These are phyloP conservation scores for Wilhelminamyces savonicus DNA, from an alignment of 805 yeast species.

Conservation along the genomic window DNA sequence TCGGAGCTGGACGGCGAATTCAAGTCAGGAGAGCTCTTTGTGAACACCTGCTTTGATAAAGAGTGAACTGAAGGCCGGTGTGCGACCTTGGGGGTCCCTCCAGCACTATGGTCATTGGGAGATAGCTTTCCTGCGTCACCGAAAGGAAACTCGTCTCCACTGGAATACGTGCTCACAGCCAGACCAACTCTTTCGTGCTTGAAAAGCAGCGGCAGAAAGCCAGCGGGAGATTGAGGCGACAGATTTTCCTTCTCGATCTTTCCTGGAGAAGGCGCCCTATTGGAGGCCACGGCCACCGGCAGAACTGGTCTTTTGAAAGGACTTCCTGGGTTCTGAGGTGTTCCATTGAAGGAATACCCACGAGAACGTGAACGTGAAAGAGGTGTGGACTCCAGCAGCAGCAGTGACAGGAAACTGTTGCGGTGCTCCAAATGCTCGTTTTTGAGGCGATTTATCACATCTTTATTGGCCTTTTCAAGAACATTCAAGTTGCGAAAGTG, in stretches of 20 bases:
- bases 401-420: constrained; percentile 41
- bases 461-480: constrained; percentile 89
- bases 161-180: constrained; percentile 22
- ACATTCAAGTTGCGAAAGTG: constrained; percentile 85
- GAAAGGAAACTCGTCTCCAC: constrained; percentile 22
- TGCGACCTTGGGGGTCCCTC: constrained; percentile 1
- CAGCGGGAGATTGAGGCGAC: constrained; percentile 12
- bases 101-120: constrained; percentile 8
- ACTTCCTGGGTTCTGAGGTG: constrained; percentile 19
- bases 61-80: constrained; percentile 20
- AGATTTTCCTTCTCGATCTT: constrained; percentile 4
- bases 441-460: constrained; percentile 80
- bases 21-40: neutral
- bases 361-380: constrained; percentile 22
- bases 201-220: constrained; percentile 6
- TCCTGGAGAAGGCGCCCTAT: constrained; percentile 22
- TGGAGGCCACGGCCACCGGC: constrained; percentile 19
- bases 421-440: constrained; percentile 70
- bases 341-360: constrained; percentile 25
- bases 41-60: constrained; percentile 17
- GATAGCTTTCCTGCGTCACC: constrained; percentile 6
- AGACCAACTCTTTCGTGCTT: constrained; percentile 28
- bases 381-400: constrained; percentile 38
- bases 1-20: constrained; percentile 58
- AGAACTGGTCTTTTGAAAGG: constrained; percentile 44